These are phyloP conservation scores for Aspergillus ochraceus DNA, from an alignment of 2,329 filamentous ascomycete species.

Conservation along the genomic window DNA sequence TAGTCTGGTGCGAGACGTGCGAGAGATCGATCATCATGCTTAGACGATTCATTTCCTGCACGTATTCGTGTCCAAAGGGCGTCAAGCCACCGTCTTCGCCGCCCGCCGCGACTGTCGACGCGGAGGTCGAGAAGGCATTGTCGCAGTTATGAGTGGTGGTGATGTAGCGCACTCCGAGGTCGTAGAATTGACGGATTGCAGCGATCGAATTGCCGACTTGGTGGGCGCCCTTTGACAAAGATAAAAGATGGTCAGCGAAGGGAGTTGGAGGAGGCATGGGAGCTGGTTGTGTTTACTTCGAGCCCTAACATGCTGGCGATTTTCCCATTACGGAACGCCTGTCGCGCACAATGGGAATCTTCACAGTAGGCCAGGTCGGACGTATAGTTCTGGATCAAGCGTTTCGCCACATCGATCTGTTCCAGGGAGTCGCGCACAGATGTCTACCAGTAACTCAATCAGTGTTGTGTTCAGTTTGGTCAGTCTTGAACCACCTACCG, in stretches of 20 bases:
- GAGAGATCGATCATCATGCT: slow-evolving; percentile 9
- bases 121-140: slow-evolving; percentile 19
- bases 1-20: neutral
- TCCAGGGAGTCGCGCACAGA: neutral
- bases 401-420: neutral
- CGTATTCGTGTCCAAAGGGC: neutral
- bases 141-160: slow-evolving; percentile 24
- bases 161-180: slow-evolving; percentile 22
- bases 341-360: neutral
- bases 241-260: neutral
- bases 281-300: neutral
- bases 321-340: neutral
- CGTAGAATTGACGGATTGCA: slow-evolving; percentile 20
- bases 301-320: neutral
- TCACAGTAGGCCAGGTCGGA: neutral
- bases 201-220: slow-evolving; percentile 20
- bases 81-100: slow-evolving; percentile 1
- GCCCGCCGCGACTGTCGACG: neutral
- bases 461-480: no score
- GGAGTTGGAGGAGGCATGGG: neutral
- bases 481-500: neutral
- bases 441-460: neutral
- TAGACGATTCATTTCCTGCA: slow-evolving; percentile 11
- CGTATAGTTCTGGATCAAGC: neutral
- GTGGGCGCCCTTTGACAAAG: neutral